Conservation (phyloP, 2,329 filamentous ascomycete species). For the Whalleya microplaca region DNA sequence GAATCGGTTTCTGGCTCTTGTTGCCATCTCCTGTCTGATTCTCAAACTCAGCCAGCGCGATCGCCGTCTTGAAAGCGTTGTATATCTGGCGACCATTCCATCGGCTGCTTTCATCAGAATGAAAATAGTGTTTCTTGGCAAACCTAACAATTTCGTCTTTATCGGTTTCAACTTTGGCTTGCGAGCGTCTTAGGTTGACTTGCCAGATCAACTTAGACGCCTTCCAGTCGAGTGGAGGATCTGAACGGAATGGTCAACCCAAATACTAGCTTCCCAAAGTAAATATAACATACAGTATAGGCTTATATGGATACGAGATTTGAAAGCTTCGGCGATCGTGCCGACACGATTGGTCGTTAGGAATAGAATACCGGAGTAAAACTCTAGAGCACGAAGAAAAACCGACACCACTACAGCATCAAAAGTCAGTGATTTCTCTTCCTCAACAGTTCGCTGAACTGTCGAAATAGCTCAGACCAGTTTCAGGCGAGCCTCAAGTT, state of each 20-base stretch:
- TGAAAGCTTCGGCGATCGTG: constrained; percentile 49
- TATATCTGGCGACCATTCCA: constrained; percentile 9
- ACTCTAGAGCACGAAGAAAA: constrained; percentile 46
- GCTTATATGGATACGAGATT: constrained; percentile 38
- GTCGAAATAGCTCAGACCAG: no score
- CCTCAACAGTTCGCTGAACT: no score
- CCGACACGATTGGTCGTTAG: constrained; percentile 52
- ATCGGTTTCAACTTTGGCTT: neutral
- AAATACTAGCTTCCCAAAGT: no score
- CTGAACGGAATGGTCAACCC: constrained; percentile 1
- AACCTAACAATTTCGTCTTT: constrained; percentile 4
- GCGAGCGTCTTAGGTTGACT: neutral
- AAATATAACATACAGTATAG: constrained; percentile 1
- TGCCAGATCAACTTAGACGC: constrained; percentile 8
- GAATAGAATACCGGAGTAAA: constrained; percentile 47
- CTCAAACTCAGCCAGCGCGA: constrained; percentile 8
- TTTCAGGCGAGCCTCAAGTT: no score
- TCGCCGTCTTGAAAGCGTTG: constrained; percentile 8
- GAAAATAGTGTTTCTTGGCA: constrained; percentile 9
- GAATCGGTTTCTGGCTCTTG: neutral
- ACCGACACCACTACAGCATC: constrained; percentile 28
- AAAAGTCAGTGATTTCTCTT: neutral
- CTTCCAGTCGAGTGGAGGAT: constrained; percentile 9
- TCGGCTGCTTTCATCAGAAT: neutral
- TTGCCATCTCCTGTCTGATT: neutral